These are phyloP conservation scores for Xylaria castorea DNA, from an alignment of 495 filamentous ascomycete species.

Conservation along the genomic window DNA sequence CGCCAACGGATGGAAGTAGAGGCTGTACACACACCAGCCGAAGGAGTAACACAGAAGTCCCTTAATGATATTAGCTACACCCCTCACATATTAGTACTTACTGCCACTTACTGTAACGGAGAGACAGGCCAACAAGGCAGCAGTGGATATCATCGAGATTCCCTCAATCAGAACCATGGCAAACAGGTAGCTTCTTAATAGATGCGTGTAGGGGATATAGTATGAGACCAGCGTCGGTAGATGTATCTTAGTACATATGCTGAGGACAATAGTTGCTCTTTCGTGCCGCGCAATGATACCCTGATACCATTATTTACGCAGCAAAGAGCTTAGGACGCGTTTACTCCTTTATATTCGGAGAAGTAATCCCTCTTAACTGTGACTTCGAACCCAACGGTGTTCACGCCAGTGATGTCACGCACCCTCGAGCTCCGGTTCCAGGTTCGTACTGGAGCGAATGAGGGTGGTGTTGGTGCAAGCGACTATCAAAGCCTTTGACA, in stretches of 20 bases:
- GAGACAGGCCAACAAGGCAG: neutral
- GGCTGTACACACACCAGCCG: constrained; percentile 39
- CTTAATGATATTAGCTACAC: neutral
- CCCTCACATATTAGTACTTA: neutral
- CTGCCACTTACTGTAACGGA: neutral
- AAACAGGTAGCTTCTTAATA: neutral
- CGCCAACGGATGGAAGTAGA: constrained; percentile 49
- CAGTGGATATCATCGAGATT: neutral
- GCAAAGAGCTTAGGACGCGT: neutral
- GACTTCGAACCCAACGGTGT: neutral
- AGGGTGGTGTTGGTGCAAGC: neutral
- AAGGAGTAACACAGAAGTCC: constrained; percentile 24
- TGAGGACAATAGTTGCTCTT: neutral
- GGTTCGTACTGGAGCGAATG: neutral
- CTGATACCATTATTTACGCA: neutral
- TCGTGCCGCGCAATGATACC: neutral
- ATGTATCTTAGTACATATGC: neutral
- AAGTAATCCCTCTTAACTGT: too few species aligned
- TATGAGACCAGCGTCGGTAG: neutral
- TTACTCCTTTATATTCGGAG: neutral
- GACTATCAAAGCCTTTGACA: neutral
- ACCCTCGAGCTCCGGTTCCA: neutral
- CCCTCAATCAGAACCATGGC: neutral
- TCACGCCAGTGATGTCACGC: neutral
- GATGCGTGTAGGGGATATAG: neutral